Conservation (phyloP, 2,329 filamentous ascomycete species). For the Metarhizium brunneum region DNA sequence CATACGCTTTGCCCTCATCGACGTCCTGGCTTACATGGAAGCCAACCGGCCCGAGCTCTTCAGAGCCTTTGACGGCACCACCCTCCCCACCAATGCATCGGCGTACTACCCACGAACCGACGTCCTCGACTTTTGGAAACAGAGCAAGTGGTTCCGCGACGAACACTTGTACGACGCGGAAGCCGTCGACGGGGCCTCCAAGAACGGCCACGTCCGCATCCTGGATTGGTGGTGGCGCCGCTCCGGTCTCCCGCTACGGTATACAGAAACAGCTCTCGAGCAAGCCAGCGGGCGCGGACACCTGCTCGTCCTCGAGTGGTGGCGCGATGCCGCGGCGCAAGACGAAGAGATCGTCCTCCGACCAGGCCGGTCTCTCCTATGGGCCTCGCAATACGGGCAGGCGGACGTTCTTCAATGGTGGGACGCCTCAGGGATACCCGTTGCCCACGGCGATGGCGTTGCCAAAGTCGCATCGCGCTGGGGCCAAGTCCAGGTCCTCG, state of each 20-base stretch:
- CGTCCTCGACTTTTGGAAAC: conserved; percentile 86
- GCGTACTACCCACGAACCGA: conserved; percentile 76
- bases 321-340: conserved; percentile 61
- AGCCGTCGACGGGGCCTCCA: conserved; percentile 79
- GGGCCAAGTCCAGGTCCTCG: conserved; percentile 74
- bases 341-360: conserved; percentile 56
- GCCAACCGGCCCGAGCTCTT: conserved; percentile 62
- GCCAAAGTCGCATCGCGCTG: conserved; percentile 77
- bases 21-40: conserved; percentile 62
- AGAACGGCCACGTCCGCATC: conserved; percentile 74
- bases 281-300: conserved; percentile 79
- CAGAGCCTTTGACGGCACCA: conserved; percentile 76
- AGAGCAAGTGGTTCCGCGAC: conserved; percentile 70
- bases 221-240: conserved; percentile 89
- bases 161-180: conserved; percentile 74
- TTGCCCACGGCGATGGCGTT: conserved; percentile 71
- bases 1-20: conserved; percentile 79
- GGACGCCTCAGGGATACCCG: conserved; percentile 71
- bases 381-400: conserved; percentile 75
- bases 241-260: conserved; percentile 66
- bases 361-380: conserved; percentile 75
- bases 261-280: conserved; percentile 80
- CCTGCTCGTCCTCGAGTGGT: conserved; percentile 85
- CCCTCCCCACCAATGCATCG: conserved; percentile 81
- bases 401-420: conserved; percentile 77